Evolutionary conservation across 768 basidiomycete species (phyloP).

Genomic region (Hortiboletus campestris): DNA sequence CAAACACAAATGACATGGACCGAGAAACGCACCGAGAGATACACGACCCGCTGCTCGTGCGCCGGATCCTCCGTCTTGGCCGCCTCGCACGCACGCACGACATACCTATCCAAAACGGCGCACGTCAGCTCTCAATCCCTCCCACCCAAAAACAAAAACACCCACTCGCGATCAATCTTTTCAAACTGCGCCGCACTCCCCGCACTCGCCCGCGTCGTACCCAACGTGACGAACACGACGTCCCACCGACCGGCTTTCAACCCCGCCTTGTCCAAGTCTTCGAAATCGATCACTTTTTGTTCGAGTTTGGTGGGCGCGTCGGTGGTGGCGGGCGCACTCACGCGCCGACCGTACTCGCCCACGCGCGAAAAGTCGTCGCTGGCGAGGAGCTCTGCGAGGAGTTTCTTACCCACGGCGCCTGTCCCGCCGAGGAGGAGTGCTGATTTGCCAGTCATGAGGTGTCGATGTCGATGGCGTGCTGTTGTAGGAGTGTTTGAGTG

Average conservation of each 20-base stretch:
- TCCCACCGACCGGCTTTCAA: conserved; percentile 64
- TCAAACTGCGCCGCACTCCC: conserved; percentile 67
- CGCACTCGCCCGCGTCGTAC: conserved; percentile 59
- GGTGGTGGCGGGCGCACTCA: conserved; percentile 33
- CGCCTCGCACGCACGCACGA: conserved; percentile 67
- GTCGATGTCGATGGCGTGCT: too few species aligned
- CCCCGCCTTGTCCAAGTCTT: conserved; percentile 53
- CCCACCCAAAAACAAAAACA: too few species aligned
- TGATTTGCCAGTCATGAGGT: conserved; percentile 27
- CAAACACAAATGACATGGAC: too few species aligned
- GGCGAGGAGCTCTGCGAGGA: conserved; percentile 61
- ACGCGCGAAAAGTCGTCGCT: conserved; percentile 56
- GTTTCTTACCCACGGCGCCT: conserved; percentile 61
- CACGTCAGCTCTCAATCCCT: too few species aligned
- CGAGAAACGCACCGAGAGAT: conserved; percentile 49
- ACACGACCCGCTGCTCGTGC: conserved; percentile 60
- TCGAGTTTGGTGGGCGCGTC: conserved; percentile 38
- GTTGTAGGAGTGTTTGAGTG: too few species aligned
- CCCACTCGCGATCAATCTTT: conserved; percentile 78
- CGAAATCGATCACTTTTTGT: conserved; percentile 68
- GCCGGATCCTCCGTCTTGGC: conserved; percentile 49
- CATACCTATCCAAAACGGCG: conserved; percentile 56
- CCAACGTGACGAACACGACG: conserved; percentile 73
- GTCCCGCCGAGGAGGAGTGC: conserved; percentile 79
- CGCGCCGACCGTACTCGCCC: conserved; percentile 66